A percentile compares a stretch with the other conserved stretches of the same genome.
Evolutionary conservation across 2,329 filamentous ascomycete species (phyloP).

Genomic region (Sporothrix globosa): DNA sequence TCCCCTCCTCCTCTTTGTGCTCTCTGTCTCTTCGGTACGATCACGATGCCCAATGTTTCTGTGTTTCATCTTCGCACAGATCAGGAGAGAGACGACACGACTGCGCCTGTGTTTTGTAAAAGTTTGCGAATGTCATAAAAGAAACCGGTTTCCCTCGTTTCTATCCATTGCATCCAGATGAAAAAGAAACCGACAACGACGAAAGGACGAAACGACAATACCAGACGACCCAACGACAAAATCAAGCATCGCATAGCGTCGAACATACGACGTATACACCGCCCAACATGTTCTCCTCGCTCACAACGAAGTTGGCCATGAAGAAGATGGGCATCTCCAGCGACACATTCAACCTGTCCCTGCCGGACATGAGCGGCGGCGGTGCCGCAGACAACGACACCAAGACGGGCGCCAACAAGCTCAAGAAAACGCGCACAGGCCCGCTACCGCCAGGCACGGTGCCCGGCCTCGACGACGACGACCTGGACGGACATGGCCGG

Average conservation of each 20-base stretch:
- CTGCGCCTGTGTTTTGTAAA: not conserved
- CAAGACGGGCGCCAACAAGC: slow-evolving; percentile 36
- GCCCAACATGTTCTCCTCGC: slow-evolving; percentile 56
- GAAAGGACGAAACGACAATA: not conserved
- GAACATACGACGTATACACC: too few species aligned
- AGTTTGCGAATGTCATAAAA: not conserved
- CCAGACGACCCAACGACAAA: too few species aligned
- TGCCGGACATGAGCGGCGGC: slow-evolving; percentile 43
- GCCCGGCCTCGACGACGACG: slow-evolving; percentile 42
- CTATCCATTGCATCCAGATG: not conserved
- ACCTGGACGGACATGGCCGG: slow-evolving; percentile 38
- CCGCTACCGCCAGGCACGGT: slow-evolving; percentile 37
- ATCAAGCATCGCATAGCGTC: too few species aligned
- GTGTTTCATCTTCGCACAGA: slow-evolving; percentile 22
- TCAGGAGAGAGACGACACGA: not conserved
- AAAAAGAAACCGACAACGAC: not conserved
- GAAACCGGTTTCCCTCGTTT: too few species aligned
- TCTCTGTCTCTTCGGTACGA: not conserved
- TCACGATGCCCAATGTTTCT: slow-evolving; percentile 1
- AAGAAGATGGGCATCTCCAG: slow-evolving; percentile 59
- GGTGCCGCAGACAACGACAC: not conserved
- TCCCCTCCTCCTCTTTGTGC: not conserved
- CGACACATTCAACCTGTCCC: slow-evolving; percentile 52
- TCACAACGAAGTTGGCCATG: slow-evolving; percentile 62
- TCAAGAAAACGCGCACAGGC: slow-evolving; percentile 39